phyloP scores from a whole-genome alignment of 2,329 filamentous ascomycete genomes.

The Arachnomyces sp. region DNA sequence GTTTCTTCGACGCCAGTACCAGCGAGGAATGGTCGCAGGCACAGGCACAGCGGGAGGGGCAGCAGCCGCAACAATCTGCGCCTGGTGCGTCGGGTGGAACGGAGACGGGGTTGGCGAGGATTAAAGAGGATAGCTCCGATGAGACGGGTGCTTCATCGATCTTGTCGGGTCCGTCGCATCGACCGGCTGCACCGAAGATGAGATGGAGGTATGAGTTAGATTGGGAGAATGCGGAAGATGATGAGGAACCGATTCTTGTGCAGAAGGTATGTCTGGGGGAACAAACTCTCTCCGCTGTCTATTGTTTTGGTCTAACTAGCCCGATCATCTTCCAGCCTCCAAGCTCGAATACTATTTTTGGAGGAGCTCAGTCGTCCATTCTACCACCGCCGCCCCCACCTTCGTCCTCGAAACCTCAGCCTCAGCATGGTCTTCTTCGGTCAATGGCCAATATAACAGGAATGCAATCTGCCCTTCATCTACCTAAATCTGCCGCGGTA shows the following conservation, averaged over 20 bases:
- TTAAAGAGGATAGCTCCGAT: slow-evolving; percentile 28
- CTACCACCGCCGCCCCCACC: slow-evolving; percentile 42
- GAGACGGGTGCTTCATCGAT: slow-evolving; percentile 31
- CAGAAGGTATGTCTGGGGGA: slow-evolving; percentile 57
- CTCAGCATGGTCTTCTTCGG: slow-evolving; percentile 69
- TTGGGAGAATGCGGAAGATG: slow-evolving; percentile 57
- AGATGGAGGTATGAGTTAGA: slow-evolving; percentile 88
- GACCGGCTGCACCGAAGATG: slow-evolving; percentile 43
- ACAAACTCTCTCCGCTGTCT: slow-evolving; percentile 1
- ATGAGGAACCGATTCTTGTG: slow-evolving; percentile 80
- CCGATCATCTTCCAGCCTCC: slow-evolving; percentile 18
- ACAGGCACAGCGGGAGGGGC: slow-evolving; percentile 20
- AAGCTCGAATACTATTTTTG: slow-evolving; percentile 51
- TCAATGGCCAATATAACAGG: slow-evolving; percentile 72
- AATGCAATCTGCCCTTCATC: slow-evolving; percentile 46
- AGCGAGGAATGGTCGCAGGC: slow-evolving; percentile 65
- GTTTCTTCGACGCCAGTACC: slow-evolving; percentile 78
- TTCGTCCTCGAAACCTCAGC: slow-evolving; percentile 55
- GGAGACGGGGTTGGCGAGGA: slow-evolving; percentile 26
- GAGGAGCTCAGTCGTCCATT: slow-evolving; percentile 28
- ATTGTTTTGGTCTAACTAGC: not conserved
- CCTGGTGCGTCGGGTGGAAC: slow-evolving; percentile 48
- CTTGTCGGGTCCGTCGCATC: slow-evolving; percentile 30
- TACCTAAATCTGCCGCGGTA: slow-evolving; percentile 42
- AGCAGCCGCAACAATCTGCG: slow-evolving; percentile 36